Percentiles rank a stretch among this genome's conserved stretches.
These are phyloP conservation scores for Aspergillus amoenus DNA, from an alignment of 2,329 filamentous ascomycete species.

Conservation along the genomic window DNA sequence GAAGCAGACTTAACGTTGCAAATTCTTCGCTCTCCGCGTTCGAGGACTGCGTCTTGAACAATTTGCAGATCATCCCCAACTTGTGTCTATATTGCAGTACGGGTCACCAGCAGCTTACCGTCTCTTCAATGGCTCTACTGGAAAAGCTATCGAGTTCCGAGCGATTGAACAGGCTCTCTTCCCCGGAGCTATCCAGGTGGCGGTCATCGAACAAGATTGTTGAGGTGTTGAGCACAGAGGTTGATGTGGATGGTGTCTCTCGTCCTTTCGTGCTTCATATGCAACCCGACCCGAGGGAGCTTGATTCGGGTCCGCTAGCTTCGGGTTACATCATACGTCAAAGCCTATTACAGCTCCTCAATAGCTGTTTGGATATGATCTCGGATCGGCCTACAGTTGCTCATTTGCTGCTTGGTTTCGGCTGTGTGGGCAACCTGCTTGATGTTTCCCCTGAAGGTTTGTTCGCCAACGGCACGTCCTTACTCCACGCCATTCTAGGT, in stretches of 20 bases:
- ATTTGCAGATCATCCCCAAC: conserved; percentile 75
- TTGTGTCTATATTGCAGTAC: conserved; percentile 85
- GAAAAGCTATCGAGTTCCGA: conserved; percentile 83
- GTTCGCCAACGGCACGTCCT: conserved; percentile 69
- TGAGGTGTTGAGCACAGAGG: conserved; percentile 79
- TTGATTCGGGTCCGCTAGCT: conserved; percentile 67
- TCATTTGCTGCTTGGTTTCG: conserved; percentile 86
- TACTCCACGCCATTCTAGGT: conserved; percentile 79
- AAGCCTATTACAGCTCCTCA: conserved; percentile 81
- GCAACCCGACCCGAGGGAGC: conserved; percentile 64
- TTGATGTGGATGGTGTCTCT: conserved; percentile 77
- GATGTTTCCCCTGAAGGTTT: conserved; percentile 66
- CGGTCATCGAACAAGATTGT: conserved; percentile 78
- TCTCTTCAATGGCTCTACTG: conserved; percentile 77
- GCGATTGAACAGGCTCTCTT: conserved; percentile 72
- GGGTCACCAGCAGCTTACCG: conserved; percentile 74
- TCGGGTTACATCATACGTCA: conserved; percentile 79
- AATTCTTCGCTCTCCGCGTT: conserved; percentile 82
- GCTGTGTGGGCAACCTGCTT: conserved; percentile 69
- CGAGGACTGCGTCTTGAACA: conserved; percentile 84
- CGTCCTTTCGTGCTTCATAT: conserved; percentile 70
- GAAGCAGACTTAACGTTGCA: conserved; percentile 62
- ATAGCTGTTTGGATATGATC: conserved; percentile 72
- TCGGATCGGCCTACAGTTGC: conserved; percentile 81
- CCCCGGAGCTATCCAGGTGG: conserved; percentile 60